Evolutionary conservation across 2,329 filamentous ascomycete species (phyloP), one percentile per base, ranked within the genome.

Genomic region (Immersiporthe knoxdaviesiana): DNA sequence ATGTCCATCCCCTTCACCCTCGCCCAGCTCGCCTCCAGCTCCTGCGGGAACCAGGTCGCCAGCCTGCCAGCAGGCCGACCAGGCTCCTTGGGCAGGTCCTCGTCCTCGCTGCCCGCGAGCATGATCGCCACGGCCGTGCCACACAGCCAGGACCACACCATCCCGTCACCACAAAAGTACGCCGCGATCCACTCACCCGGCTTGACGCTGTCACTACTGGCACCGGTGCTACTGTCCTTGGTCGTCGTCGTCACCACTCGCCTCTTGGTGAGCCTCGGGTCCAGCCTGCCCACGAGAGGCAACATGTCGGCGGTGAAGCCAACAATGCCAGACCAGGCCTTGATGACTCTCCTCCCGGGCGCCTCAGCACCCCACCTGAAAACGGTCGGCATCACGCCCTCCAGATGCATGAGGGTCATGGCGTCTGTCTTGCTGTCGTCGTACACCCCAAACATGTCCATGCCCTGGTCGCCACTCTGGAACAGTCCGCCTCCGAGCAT

Each of bases 401-500:
- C 75, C 1, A 82, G 77, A 72, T 80, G 82, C 68, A 76, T 79
- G 60, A 77, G 72, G 3, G 78, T 80, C 30, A 82, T 73, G 0
- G 79, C 73, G 24, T 84, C 82, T 12, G 81, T 72, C 10, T 74
- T 73, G 8, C 77, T 76, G 73, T 89, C 86, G 18, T 84, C 81
- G 54, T 81, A 81, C 1, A 82, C 71, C 0, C 85, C 86, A 0
- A 88, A 58, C 65, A 83, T 80, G 41, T 81, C 81, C 3, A 84
- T 52, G 0, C 84, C 85, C 11, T 81, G 75, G 6, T 78, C 76
- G 6, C 75, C 74, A 21, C 82, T 80, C 30, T 81, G 79, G 6
- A 79, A 78, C 67, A 87, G 83, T 0, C 84, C 87, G 0, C 87
- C 87, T 1, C 87, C 86, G 2, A 86, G 74, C 82, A 89, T 84